These are phyloP conservation scores for Globisporangium cylindrosporum DNA, from an alignment of 352 stramenopile genomes.

Conservation along the genomic window DNA sequence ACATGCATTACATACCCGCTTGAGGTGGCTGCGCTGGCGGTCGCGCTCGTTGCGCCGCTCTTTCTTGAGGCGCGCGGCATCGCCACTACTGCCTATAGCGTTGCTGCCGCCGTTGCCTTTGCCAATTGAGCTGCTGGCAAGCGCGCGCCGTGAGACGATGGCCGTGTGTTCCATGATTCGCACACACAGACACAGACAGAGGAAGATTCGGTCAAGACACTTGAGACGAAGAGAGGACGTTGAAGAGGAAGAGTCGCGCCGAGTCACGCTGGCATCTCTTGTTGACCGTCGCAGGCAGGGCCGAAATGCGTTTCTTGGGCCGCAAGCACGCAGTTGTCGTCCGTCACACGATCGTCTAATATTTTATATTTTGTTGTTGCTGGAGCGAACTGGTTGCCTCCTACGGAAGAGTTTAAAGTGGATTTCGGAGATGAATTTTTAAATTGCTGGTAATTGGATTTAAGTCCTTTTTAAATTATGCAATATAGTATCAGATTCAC, in stretches of 20 bases:
- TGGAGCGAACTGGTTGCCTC: too few species aligned
- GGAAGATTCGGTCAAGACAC: neutral
- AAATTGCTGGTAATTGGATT: too few species aligned
- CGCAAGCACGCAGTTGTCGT: too few species aligned
- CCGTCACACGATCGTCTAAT: too few species aligned
- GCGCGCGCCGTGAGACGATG: neutral
- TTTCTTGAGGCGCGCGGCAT: slow-evolving; percentile 21
- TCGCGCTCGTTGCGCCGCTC: slow-evolving; percentile 57
- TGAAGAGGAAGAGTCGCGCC: neutral
- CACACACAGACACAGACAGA: neutral
- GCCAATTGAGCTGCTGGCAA: neutral
- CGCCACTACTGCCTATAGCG: neutral
- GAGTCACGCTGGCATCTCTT: slow-evolving; percentile 23
- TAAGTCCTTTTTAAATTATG: too few species aligned
- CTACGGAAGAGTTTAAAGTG: neutral
- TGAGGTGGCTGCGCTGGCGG: slow-evolving; percentile 49
- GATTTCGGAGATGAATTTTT: neutral
- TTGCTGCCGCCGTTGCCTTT: neutral
- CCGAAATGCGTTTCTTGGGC: neutral
- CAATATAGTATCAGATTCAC: too few species aligned
- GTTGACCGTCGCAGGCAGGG: slow-evolving; percentile 18
- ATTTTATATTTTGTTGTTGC: too few species aligned
- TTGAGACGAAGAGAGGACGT: neutral
- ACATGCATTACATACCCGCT: slow-evolving; percentile 28
- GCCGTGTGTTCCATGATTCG: neutral